A percentile compares a stretch with the other conserved stretches of the same genome.
phyloP scores from a whole-genome alignment of 2,329 filamentous ascomycete species.

The Ophiostoma australiae region DNA sequence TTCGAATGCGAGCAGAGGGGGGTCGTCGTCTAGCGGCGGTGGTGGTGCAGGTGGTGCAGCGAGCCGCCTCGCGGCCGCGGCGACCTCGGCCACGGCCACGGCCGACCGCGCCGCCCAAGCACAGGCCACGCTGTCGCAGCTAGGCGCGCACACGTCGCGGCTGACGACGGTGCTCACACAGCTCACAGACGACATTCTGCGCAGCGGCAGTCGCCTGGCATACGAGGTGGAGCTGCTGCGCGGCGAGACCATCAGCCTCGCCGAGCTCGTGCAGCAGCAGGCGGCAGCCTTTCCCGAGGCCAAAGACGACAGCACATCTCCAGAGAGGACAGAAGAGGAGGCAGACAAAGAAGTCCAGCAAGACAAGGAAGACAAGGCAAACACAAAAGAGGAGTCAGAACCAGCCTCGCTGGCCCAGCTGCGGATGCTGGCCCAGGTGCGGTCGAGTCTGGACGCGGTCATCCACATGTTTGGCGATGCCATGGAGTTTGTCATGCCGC shows the following conservation, averaged over 20 bases:
- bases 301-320: constrained; percentile 7
- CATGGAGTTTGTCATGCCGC: constrained; percentile 90
- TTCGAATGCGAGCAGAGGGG: not conserved
- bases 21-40: not conserved
- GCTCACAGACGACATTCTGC: constrained; percentile 88
- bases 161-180: constrained; percentile 77
- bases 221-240: constrained; percentile 92
- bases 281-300: constrained; percentile 60
- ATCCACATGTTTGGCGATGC: constrained; percentile 90
- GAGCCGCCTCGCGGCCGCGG: constrained; percentile 19
- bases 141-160: constrained; percentile 82
- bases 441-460: constrained; percentile 77
- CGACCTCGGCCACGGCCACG: constrained; percentile 27
- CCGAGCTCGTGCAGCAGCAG: constrained; percentile 58
- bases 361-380: not conserved
- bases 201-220: constrained; percentile 79
- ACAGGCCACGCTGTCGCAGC: constrained; percentile 76
- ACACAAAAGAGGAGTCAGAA: constrained; percentile 36
- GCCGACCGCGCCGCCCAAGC: constrained; percentile 65
- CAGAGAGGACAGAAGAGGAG: not conserved
- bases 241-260: constrained; percentile 78
- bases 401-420: constrained; percentile 71
- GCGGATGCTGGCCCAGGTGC: constrained; percentile 75
- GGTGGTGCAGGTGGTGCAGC: constrained; percentile 22
- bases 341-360: not conserved